phyloP scores from a whole-genome alignment of 371 early-diverging fungal genomes.

The Mortierella sp. region DNA sequence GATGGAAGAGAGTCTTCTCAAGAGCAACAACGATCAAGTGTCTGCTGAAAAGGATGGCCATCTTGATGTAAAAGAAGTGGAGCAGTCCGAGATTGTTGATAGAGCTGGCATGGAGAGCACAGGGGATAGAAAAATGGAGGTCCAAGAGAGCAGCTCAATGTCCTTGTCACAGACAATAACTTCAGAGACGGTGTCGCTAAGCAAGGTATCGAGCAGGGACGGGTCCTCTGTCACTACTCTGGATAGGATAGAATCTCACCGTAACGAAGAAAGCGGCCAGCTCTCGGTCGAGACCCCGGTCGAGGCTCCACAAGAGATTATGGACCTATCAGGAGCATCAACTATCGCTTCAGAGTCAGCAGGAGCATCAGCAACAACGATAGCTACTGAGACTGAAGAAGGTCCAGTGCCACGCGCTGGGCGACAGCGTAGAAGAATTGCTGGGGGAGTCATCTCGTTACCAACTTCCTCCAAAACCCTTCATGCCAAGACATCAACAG shows the following conservation, averaged over 20 bases:
- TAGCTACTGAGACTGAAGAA: neutral
- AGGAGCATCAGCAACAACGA: no score
- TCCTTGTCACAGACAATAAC: no score
- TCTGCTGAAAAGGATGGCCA: no score
- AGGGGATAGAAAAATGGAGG: no score
- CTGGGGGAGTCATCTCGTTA: constrained; percentile 37
- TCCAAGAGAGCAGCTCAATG: no score
- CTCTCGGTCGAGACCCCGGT: neutral
- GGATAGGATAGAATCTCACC: neutral
- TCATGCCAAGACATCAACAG: constrained; percentile 14
- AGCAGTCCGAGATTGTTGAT: no score
- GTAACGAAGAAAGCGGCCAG: neutral
- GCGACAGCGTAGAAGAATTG: constrained; percentile 37
- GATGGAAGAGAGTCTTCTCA: no score
- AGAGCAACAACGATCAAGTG: no score
- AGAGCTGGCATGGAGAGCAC: no score
- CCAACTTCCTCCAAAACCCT: constrained; percentile 17
- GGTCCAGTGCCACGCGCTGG: neutral
- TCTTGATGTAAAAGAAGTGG: no score
- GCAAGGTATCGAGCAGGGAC: no score
- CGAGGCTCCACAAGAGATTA: neutral
- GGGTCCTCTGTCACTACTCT: neutral
- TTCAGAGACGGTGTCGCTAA: no score
- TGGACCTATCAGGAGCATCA: neutral
- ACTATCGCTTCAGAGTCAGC: neutral